Conservation (phyloP, 179 eudicot genomes). For the Beta corolliflora region DNA sequence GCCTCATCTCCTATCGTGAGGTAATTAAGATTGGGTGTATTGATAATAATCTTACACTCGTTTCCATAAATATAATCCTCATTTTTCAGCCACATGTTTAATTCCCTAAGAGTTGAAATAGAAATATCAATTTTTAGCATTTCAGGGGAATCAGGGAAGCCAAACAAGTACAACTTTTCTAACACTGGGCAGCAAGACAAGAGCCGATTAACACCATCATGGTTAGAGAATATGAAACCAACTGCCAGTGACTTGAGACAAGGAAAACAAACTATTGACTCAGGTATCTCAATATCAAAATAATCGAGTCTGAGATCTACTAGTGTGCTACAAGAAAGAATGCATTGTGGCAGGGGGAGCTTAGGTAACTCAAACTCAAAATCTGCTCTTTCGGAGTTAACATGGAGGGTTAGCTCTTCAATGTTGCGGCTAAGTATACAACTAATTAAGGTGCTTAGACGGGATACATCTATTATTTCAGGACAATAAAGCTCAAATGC, state of each 20-base stretch:
- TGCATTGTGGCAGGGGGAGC: background rate
- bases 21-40: background rate
- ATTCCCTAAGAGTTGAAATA: background rate
- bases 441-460: background rate
- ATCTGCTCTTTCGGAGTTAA: too few relatives aligned
- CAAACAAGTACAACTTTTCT: background rate
- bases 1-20: background rate
- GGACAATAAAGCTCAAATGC: background rate
- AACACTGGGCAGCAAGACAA: conserved; percentile 13
- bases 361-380: background rate
- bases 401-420: background rate
- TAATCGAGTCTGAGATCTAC: background rate
- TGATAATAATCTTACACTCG: background rate
- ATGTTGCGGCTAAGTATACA: background rate
- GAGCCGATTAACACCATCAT: background rate
- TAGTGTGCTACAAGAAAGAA: background rate
- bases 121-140: background rate
- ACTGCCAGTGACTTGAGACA: conserved; percentile 1
- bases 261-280: conserved; percentile 14
- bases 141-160: background rate
- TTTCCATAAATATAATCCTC: background rate
- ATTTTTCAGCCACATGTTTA: background rate
- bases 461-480: background rate
- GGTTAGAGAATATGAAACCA: background rate
- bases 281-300: conserved; percentile 11